Percentiles rank a stretch among this genome's conserved stretches.
Evolutionary conservation across 2,329 filamentous ascomycete genomes (phyloP).

Genomic region (Clonostachys rhizophaga): DNA sequence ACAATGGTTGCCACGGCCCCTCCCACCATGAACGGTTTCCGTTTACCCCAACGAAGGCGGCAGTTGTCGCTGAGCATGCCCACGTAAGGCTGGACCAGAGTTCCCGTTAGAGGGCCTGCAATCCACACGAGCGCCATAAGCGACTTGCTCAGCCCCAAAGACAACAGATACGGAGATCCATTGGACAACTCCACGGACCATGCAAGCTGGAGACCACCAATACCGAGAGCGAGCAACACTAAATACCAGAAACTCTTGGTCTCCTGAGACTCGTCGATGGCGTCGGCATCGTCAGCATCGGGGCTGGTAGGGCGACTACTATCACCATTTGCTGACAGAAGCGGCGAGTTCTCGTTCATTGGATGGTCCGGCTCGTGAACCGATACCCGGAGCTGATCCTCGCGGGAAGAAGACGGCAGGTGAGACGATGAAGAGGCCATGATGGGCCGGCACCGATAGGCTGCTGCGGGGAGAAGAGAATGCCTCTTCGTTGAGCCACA

Average conservation of each 20-base stretch:
- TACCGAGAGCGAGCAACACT: slow-evolving; percentile 77
- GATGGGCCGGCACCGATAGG: not conserved
- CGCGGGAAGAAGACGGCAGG: not conserved
- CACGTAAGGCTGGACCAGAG: slow-evolving; percentile 76
- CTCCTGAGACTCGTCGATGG: slow-evolving; percentile 37
- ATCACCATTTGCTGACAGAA: slow-evolving; percentile 12
- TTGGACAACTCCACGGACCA: slow-evolving; percentile 96
- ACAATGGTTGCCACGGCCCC: slow-evolving; percentile 64
- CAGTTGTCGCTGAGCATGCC: slow-evolving; percentile 79
- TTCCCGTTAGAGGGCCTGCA: slow-evolving; percentile 73
- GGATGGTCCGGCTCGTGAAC: slow-evolving; percentile 9
- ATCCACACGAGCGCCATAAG: slow-evolving; percentile 83
- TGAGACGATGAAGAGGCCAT: not conserved
- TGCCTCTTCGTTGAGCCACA: not conserved
- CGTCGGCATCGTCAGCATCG: slow-evolving; percentile 3
- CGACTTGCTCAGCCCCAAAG: slow-evolving; percentile 77
- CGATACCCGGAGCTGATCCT: slow-evolving; percentile 4
- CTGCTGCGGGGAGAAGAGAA: too few species aligned
- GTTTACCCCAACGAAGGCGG: slow-evolving; percentile 68
- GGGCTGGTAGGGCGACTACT: slow-evolving; percentile 1
- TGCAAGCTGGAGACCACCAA: slow-evolving; percentile 86
- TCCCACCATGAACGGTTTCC: slow-evolving; percentile 76
- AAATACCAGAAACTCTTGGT: slow-evolving; percentile 85
- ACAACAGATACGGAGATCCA: slow-evolving; percentile 80
- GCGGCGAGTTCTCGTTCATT: slow-evolving; percentile 20